Percentiles rank a stretch among this genome's conserved stretches.
Conservation (phyloP, 768 basidiomycete genomes). For the Boletus edulis region DNA sequence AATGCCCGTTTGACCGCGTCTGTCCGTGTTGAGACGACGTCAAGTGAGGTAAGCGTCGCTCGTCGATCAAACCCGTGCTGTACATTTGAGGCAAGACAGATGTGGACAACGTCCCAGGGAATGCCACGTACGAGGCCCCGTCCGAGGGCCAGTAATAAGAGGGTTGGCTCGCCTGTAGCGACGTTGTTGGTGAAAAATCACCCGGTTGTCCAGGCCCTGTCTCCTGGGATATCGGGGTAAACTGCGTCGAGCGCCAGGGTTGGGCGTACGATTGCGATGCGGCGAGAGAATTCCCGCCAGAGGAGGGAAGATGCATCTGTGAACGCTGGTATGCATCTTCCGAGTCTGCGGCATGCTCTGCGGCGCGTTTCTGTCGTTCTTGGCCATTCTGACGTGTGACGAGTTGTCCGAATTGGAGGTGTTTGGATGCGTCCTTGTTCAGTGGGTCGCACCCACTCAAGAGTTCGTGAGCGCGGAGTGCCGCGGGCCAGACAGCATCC, state of each 20-base stretch:
- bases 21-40: conserved; percentile 19
- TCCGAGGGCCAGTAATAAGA: conserved; percentile 48
- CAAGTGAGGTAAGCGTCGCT: conserved; percentile 32
- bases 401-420: conserved; percentile 4
- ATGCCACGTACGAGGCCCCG: conserved; percentile 32
- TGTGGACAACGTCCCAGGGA: conserved; percentile 56
- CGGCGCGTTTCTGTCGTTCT: conserved; percentile 57
- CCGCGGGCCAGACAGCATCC: conserved; percentile 74
- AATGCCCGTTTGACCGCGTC: conserved; percentile 15
- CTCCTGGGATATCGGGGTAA: conserved; percentile 3
- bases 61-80: conserved; percentile 67
- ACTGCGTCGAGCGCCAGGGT: conserved; percentile 31
- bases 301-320: conserved; percentile 10
- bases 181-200: conserved; percentile 6
- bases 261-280: conserved; percentile 24
- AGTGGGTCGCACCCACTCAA: conserved; percentile 57
- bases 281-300: conserved; percentile 1
- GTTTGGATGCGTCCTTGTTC: conserved; percentile 7
- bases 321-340: conserved; percentile 27
- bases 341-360: conserved; percentile 49
- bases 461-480: conserved; percentile 70
- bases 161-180: conserved; percentile 9
- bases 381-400: conserved; percentile 13
- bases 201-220: conserved; percentile 5
- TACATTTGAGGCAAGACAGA: conserved; percentile 74